These are phyloP conservation scores for Mycena chlorophos DNA, from an alignment of 768 basidiomycete genomes.

Conservation along the genomic window DNA sequence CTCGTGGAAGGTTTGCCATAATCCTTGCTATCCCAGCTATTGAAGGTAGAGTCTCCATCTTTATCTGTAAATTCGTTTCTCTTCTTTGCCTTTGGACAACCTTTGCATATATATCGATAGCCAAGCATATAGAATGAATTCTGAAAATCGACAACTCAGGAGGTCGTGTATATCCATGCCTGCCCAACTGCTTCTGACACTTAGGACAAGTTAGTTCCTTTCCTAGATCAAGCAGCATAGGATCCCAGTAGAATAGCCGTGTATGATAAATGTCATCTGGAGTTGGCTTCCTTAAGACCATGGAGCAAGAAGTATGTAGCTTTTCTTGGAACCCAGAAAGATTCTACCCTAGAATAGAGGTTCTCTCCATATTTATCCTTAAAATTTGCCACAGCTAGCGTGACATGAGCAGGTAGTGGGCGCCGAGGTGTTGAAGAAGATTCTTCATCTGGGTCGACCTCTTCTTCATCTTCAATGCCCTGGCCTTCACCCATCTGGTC, in stretches of 20 bases:
- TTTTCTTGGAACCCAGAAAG: background rate
- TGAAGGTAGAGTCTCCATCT: too few relatives aligned
- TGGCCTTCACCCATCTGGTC: background rate
- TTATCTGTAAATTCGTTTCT: too few relatives aligned
- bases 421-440: background rate
- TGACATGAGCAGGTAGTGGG: background rate
- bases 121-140: background rate
- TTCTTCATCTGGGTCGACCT: background rate
- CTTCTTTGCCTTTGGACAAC: background rate
- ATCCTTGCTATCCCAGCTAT: background rate
- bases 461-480: background rate
- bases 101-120: background rate
- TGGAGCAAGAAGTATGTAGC: background rate
- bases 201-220: background rate
- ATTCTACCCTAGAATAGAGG: too few relatives aligned
- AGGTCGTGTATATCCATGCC: background rate
- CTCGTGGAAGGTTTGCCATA: background rate
- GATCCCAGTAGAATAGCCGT: background rate
- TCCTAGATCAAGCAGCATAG: background rate
- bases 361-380: too few relatives aligned
- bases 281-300: background rate
- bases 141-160: background rate
- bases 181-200: background rate
- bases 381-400: background rate
- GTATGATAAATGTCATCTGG: background rate